phyloP scores from a whole-genome alignment of 306 rosid species.

The Vigna mungo region DNA sequence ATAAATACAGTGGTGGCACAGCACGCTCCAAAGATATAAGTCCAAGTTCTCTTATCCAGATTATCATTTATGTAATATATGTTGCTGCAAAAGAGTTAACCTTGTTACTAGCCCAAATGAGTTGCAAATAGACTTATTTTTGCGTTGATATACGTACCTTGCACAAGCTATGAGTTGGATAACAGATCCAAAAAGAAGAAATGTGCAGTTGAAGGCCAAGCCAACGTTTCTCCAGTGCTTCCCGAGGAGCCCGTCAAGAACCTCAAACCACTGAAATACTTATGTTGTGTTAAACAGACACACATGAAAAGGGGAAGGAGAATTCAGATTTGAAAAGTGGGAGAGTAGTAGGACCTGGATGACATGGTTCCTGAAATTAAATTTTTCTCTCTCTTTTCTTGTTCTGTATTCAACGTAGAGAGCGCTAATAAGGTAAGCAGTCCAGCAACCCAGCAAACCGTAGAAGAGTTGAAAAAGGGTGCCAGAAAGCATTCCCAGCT shows the following conservation, averaged over 20 bases:
- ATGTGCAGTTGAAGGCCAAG: conserved; percentile 88
- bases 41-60: conserved; percentile 90
- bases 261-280: conserved; percentile 75
- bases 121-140: not conserved
- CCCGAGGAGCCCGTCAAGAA: conserved; percentile 92
- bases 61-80: conserved; percentile 53
- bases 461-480: conserved; percentile 80
- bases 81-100: conserved; percentile 57
- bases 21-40: conserved; percentile 91
- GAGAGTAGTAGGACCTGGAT: conserved; percentile 60
- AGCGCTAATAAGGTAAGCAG: conserved; percentile 79
- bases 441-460: conserved; percentile 81
- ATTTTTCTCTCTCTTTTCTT: conserved; percentile 80
- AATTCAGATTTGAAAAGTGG: not conserved
- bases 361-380: conserved; percentile 90
- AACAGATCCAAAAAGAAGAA: conserved; percentile 88
- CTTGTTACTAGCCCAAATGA: not conserved
- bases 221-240: conserved; percentile 94
- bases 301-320: not conserved
- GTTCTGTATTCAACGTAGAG: conserved; percentile 88
- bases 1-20: conserved; percentile 72
- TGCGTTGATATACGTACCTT: conserved; percentile 50
- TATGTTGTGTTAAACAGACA: not conserved
- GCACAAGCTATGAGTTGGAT: conserved; percentile 92
- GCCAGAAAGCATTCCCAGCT: conserved; percentile 85